phyloP scores from a whole-genome alignment of 768 basidiomycete genomes.

The Tulasnella sp. region DNA sequence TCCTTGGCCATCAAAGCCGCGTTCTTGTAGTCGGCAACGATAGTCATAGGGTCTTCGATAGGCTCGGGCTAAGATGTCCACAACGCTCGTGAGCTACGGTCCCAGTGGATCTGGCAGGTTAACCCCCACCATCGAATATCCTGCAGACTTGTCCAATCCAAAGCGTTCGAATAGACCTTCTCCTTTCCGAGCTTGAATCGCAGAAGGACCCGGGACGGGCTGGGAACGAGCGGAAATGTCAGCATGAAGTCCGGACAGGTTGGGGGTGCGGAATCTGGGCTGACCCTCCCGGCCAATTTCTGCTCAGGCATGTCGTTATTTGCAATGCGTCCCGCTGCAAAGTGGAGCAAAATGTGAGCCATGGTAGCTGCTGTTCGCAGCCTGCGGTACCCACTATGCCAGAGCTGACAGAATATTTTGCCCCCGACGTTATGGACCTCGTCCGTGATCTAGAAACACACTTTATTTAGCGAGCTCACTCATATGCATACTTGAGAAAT shows the following conservation, averaged over 20 bases:
- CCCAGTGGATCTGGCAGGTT: neutral
- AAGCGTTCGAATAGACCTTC: neutral
- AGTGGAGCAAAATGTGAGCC: conserved; percentile 25
- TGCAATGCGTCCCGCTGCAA: neutral
- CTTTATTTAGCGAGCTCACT: neutral
- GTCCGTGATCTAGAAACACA: neutral
- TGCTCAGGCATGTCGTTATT: conserved; percentile 35
- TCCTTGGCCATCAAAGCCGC: conserved; percentile 44
- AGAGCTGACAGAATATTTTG: conserved; percentile 29
- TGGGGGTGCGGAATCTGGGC: neutral
- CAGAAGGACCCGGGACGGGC: conserved; percentile 43
- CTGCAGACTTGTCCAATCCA: neutral
- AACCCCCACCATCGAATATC: neutral
- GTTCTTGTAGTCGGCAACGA: conserved; percentile 37
- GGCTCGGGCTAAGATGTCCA: conserved; percentile 27
- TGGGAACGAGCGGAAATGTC: conserved; percentile 14
- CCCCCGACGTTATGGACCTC: conserved; percentile 1
- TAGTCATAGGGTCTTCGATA: conserved; percentile 37
- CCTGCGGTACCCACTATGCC: conserved; percentile 32
- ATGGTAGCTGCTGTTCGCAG: neutral
- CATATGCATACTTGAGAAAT: neutral
- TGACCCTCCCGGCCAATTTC: conserved; percentile 32
- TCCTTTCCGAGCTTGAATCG: conserved; percentile 38
- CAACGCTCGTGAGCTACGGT: neutral
- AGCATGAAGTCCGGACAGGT: neutral